These are phyloP conservation scores for Anethum foeniculum DNA, from an alignment of 140 eudicot species.

Conservation along the genomic window DNA sequence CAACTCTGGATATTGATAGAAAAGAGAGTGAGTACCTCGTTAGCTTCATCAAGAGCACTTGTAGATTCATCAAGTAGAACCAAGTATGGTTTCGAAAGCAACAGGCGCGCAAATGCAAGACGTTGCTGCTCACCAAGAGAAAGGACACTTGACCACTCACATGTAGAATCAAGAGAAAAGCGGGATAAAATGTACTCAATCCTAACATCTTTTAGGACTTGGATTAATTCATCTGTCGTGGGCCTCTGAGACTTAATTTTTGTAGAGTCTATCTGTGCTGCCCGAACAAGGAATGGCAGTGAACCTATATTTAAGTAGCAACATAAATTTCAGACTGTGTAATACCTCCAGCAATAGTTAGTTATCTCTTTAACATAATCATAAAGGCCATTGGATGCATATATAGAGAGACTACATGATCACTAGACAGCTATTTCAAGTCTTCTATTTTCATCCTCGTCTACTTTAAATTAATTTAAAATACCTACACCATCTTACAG, in stretches of 20 bases:
- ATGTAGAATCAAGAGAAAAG: conserved; percentile 50
- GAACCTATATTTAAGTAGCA: conserved; percentile 33
- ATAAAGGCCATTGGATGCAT: neutral
- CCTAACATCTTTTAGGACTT: conserved; percentile 79
- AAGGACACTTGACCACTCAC: conserved; percentile 93
- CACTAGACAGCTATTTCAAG: neutral
- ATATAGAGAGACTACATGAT: neutral
- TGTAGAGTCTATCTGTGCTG: conserved; percentile 11
- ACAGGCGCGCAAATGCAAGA: conserved; percentile 91
- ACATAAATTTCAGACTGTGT: conserved; percentile 7
- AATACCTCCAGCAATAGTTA: conserved; percentile 7
- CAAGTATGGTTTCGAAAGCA: conserved; percentile 71
- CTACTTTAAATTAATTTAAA: neutral
- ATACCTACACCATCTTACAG: neutral
- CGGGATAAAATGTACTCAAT: conserved; percentile 72
- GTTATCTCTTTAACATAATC: neutral
- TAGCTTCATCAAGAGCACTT: conserved; percentile 91
- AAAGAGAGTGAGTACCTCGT: conserved; percentile 48
- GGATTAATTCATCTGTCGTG: conserved; percentile 52
- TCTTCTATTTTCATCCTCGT: neutral
- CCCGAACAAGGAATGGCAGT: conserved; percentile 37
- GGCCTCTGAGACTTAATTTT: conserved; percentile 37
- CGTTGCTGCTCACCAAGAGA: conserved; percentile 97
- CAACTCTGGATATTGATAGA: neutral
- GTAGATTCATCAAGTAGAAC: conserved; percentile 93